A percentile compares a stretch with the other conserved stretches of the same genome.
phyloP scores from a whole-genome alignment of 345 rosid species.

The Psidium friedrichsthalianum region DNA sequence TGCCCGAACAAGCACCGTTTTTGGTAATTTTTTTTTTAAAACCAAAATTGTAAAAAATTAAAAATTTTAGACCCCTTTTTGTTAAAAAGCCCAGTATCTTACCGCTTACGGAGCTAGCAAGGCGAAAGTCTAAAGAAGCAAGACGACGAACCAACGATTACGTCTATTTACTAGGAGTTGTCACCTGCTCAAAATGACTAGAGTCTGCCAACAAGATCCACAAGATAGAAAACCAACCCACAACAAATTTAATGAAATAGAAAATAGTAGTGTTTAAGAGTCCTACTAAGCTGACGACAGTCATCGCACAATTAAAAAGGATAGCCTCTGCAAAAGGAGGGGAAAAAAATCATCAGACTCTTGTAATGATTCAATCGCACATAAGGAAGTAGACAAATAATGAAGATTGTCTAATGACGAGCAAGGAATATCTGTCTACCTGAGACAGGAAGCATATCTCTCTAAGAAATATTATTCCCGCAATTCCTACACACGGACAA shows the following conservation, averaged over 20 bases:
- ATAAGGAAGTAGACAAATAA: neutral
- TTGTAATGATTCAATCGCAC: neutral
- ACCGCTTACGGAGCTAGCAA: neutral
- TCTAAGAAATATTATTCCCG: constrained; percentile 52
- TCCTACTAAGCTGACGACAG: constrained; percentile 42
- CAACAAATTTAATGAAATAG: neutral
- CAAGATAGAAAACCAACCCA: neutral
- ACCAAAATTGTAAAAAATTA: too few relatives aligned
- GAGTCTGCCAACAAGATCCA: neutral
- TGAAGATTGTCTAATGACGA: neutral
- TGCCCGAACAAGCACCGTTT: too few relatives aligned
- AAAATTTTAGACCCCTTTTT: too few relatives aligned
- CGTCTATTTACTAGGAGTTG: neutral
- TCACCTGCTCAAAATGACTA: neutral
- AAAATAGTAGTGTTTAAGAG: neutral
- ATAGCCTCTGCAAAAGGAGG: constrained; percentile 40
- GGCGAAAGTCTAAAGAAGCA: neutral
- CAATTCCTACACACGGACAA: constrained; percentile 50
- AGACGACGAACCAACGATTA: neutral
- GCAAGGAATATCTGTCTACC: constrained; percentile 18
- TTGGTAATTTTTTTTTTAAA: too few relatives aligned
- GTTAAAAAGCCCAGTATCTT: too few relatives aligned
- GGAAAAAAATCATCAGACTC: neutral
- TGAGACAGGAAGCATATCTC: constrained; percentile 38
- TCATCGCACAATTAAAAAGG: constrained; percentile 22